A percentile compares a stretch with the other conserved stretches of the same genome.
Evolutionary conservation across 2,329 filamentous ascomycete species (phyloP).

Genomic region (Malbranchea zuffiana): DNA sequence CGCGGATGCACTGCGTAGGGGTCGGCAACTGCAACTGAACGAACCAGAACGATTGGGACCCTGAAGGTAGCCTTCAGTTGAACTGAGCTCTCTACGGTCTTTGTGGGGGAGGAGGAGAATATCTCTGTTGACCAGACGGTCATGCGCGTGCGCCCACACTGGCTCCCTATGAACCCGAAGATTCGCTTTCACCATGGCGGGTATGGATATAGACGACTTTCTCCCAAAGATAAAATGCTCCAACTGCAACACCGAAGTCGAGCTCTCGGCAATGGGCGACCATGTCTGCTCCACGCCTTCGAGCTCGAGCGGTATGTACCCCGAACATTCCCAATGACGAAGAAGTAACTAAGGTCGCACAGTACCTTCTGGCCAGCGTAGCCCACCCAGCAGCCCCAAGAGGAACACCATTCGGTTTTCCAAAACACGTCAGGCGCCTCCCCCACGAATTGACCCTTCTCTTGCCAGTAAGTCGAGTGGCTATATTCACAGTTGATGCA

Average conservation of each 20-base stretch:
- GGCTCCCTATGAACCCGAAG: too few relatives aligned
- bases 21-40: too few relatives aligned
- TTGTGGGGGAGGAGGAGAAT: too few relatives aligned
- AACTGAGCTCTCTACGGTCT: too few relatives aligned
- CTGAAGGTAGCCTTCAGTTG: too few relatives aligned
- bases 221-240: conserved; percentile 84
- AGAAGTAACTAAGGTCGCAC: too few relatives aligned
- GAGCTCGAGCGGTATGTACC: too few relatives aligned
- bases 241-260: conserved; percentile 62
- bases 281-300: conserved; percentile 59
- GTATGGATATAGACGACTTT: conserved; percentile 51
- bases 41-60: too few relatives aligned
- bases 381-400: not conserved
- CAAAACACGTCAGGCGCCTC: conserved; percentile 39
- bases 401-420: conserved; percentile 6
- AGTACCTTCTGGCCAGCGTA: too few relatives aligned
- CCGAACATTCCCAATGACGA: not conserved
- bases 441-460: conserved; percentile 46
- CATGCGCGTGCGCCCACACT: too few relatives aligned
- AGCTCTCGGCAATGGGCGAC: conserved; percentile 77
- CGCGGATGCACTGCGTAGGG: too few relatives aligned
- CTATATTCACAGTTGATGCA: not conserved
- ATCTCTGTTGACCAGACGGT: too few relatives aligned
- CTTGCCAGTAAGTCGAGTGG: conserved; percentile 45
- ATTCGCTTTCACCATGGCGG: conserved; percentile 1